Conservation (phyloP, 2,329 filamentous ascomycete species). For the Fonsecaea erecta region DNA sequence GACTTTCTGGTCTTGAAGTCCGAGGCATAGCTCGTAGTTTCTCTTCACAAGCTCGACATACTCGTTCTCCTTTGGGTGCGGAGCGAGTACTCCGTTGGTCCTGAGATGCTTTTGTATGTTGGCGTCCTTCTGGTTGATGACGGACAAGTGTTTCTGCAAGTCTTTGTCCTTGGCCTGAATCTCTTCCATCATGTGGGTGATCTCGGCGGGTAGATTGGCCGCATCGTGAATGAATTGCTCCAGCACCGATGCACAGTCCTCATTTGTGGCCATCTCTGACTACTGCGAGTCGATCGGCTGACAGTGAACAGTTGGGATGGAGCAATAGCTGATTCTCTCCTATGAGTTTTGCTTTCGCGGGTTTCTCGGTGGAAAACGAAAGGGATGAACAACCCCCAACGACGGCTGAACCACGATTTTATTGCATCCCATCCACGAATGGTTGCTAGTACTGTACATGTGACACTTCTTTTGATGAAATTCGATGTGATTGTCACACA, state of each 20-base stretch:
- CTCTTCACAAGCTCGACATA: constrained; percentile 63
- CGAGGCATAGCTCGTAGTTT: constrained; percentile 62
- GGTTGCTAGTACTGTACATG: neutral
- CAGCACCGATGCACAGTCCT: constrained; percentile 67
- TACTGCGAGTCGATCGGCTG: neutral
- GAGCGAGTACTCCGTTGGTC: constrained; percentile 63
- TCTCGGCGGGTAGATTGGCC: constrained; percentile 66
- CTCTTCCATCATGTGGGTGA: constrained; percentile 69
- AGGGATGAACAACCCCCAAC: neutral
- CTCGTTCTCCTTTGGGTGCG: constrained; percentile 67
- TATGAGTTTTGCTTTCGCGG: neutral
- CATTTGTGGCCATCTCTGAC: constrained; percentile 52
- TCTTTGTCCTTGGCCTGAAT: constrained; percentile 68
- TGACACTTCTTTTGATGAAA: neutral
- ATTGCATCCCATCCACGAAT: neutral
- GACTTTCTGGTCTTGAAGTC: constrained; percentile 67
- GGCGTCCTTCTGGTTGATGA: constrained; percentile 62
- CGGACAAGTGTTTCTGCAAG: constrained; percentile 61
- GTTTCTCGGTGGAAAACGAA: neutral
- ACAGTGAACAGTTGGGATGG: neutral
- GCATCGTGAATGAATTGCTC: constrained; percentile 71
- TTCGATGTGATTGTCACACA: neutral
- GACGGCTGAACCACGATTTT: neutral
- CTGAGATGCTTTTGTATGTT: constrained; percentile 71
- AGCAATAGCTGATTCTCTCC: neutral